Evolutionary conservation across 2,329 filamentous ascomycete species (phyloP).

Genomic region (Lachnellula occidentalis): DNA sequence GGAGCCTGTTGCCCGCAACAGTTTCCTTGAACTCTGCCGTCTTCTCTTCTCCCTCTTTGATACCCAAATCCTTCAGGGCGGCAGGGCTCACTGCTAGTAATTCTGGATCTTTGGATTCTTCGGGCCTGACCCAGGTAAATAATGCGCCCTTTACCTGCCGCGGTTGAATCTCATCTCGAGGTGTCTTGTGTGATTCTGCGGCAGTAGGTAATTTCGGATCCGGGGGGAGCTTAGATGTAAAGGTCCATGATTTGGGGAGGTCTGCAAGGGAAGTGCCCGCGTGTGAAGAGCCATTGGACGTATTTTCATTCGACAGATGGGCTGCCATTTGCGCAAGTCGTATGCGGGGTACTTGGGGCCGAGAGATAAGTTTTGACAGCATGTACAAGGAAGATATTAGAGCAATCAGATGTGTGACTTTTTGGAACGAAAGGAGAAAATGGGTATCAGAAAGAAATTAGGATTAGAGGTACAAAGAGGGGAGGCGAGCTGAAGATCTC

Average conservation of each 20-base stretch:
- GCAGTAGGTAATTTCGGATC: constrained; percentile 79
- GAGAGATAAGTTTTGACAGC: constrained; percentile 24
- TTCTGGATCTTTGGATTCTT: constrained; percentile 65
- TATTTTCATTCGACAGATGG: constrained; percentile 32
- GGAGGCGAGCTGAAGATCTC: neutral
- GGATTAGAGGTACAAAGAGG: neutral
- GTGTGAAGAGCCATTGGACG: constrained; percentile 15
- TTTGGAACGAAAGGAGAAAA: neutral
- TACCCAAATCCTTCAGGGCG: constrained; percentile 75
- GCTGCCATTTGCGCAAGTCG: constrained; percentile 41
- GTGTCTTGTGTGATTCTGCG: constrained; percentile 71
- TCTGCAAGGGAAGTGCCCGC: constrained; percentile 39
- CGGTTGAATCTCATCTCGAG: constrained; percentile 70
- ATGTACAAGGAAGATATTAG: constrained; percentile 18
- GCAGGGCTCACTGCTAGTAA: constrained; percentile 74
- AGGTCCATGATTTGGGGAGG: constrained; percentile 60
- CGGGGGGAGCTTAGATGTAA: constrained; percentile 63
- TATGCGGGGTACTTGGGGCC: constrained; percentile 27
- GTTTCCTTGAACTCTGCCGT: constrained; percentile 71
- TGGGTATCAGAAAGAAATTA: neutral
- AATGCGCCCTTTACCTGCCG: constrained; percentile 79
- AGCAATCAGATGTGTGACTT: neutral
- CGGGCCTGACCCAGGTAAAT: constrained; percentile 87
- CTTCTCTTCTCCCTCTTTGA: constrained; percentile 61
- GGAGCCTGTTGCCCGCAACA: constrained; percentile 76